Evolutionary conservation across 768 basidiomycete species (phyloP), one percentile per base, ranked within the genome.

Genomic region (Tulasnella sp.): DNA sequence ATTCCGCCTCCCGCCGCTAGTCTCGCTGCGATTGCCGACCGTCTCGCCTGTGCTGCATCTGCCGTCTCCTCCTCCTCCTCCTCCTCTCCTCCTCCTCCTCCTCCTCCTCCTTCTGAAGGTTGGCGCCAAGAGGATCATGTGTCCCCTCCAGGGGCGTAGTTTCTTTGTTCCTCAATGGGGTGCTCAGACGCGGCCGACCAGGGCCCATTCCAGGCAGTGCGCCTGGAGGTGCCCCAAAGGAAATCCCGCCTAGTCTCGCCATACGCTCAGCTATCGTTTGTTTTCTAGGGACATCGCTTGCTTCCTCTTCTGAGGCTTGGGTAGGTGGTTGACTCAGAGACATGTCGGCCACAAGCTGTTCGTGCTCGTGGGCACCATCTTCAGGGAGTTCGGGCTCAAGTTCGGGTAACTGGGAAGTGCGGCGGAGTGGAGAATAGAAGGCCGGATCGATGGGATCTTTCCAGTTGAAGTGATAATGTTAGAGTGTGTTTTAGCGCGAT

Each of bases 221-320:
- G 73, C 9, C 62, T 0, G 82, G 80, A 4, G 61, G 61, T 8
- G 31, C 49, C 19, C 62, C 62, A 31, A 62, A 49, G 11, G 85
- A 62, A 67, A 94, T 83, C 2, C 87, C 89, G 15, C 92, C 90
- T 0, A 96, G 75, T 66, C 83, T 89, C 1, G 92, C 92, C 92
- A 96, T 93, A n/a, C 92, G 79, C 60, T 94, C 91, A 1, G 92
- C 90, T 38, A 96, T 87, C 1, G 86, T 86, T 29, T 76, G 76
- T 22, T 83, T 78, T 49, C 83, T 76, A 17, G 48, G 30, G 7
- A 58, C 48, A 11, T 64, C 65, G 22, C 53, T 48, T 25, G 60
- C 46, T n/a, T 48, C 54, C 22, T 56, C 64, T n/a, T 58, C 58
- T 5, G 41, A 44, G 2, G 46, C 62, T 8, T 58, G 51, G 5